Percentiles rank a stretch among this genome's conserved stretches.
These are phyloP conservation scores for Colletotrichum siamense DNA, from an alignment of 2,329 filamentous ascomycete genomes.

Conservation along the genomic window DNA sequence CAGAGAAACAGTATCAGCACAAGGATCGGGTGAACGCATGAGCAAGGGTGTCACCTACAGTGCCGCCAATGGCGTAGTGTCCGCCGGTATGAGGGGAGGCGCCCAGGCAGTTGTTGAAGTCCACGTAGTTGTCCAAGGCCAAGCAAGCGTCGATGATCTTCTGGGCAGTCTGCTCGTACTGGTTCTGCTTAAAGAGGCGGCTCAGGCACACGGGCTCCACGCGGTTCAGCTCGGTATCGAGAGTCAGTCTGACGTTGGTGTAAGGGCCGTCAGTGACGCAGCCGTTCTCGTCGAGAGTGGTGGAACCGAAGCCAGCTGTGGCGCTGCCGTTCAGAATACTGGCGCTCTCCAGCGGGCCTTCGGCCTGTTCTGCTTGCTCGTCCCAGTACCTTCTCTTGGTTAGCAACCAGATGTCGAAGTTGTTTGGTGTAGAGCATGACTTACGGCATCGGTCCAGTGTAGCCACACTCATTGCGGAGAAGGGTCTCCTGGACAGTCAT, in stretches of 20 bases:
- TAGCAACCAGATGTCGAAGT: background rate
- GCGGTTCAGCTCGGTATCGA: background rate
- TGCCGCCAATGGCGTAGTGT: constrained; percentile 11
- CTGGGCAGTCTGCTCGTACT: background rate
- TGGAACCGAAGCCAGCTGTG: constrained; percentile 33
- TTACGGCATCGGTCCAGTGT: constrained; percentile 36
- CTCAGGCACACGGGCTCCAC: background rate
- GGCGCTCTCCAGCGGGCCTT: constrained; percentile 21
- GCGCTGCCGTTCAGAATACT: constrained; percentile 32
- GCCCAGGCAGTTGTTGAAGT: constrained; percentile 10
- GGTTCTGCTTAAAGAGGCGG: background rate
- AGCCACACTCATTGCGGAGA: constrained; percentile 35
- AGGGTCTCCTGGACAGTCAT: constrained; percentile 34
- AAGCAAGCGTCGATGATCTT: constrained; percentile 9
- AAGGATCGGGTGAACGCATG: background rate
- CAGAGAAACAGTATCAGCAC: background rate
- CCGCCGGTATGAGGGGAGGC: background rate
- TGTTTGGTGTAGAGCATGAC: constrained; percentile 26
- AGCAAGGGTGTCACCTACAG: background rate
- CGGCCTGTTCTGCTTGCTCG: constrained; percentile 13
- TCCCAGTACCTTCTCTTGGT: constrained; percentile 7
- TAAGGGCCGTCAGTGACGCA: constrained; percentile 30
- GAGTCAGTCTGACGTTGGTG: background rate
- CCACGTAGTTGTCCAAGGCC: background rate
- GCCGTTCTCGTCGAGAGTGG: constrained; percentile 16